Evolutionary conservation across 164 flowering plant genomes (phyloP).

Genomic region (Pachysandra terminalis): DNA sequence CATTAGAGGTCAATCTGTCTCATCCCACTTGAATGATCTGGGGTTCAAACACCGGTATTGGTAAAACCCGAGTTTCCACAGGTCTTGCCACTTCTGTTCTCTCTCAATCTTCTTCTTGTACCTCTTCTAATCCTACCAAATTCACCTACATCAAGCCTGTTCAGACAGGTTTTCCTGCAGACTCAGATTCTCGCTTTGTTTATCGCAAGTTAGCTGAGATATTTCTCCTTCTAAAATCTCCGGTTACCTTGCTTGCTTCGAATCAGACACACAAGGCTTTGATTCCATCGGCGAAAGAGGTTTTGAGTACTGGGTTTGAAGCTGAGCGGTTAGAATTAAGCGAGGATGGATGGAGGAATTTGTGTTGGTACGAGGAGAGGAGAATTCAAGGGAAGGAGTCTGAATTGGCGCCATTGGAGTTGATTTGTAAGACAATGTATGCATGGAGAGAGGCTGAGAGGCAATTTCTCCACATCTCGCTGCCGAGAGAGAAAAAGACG

Average conservation of each 20-base stretch:
- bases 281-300: constrained; percentile 27
- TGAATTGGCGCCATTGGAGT: constrained; percentile 25
- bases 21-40: constrained; percentile 80
- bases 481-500: constrained; percentile 66
- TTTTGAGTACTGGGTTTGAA: constrained; percentile 13
- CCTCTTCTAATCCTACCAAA: constrained; percentile 16
- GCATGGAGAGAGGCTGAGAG: constrained; percentile 89
- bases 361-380: constrained; percentile 50
- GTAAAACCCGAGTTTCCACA: constrained; percentile 91
- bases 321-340: constrained; percentile 5
- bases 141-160: constrained; percentile 81
- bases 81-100: constrained; percentile 69
- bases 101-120: constrained; percentile 19
- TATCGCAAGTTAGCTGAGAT: constrained; percentile 49
- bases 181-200: constrained; percentile 82
- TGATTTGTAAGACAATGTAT: constrained; percentile 70
- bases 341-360: constrained; percentile 33
- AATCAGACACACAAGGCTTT: constrained; percentile 52
- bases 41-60: constrained; percentile 88
- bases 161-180: constrained; percentile 92
- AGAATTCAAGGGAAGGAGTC: constrained; percentile 24
- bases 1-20: constrained; percentile 41
- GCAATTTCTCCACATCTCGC: constrained; percentile 95
- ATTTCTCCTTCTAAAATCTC: constrained; percentile 29
- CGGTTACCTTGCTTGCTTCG: constrained; percentile 41